Percentiles rank a stretch among this genome's conserved stretches.
These are phyloP conservation scores for Boletus rex-veris DNA, from an alignment of 768 basidiomycete genomes.

Conservation along the genomic window DNA sequence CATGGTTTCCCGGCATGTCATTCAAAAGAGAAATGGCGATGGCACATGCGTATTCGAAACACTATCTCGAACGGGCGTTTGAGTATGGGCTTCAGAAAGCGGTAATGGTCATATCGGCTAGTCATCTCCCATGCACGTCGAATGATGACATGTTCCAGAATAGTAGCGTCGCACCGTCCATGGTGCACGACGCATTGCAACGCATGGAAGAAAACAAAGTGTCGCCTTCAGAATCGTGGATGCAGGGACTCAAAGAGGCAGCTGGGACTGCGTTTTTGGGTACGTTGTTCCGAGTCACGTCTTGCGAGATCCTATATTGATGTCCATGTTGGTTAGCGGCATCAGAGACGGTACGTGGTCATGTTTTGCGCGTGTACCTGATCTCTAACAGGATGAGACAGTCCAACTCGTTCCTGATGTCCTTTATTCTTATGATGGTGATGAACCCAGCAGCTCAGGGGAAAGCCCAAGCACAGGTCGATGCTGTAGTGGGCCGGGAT, in stretches of 20 bases:
- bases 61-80: background rate
- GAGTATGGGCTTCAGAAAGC: background rate
- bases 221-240: background rate
- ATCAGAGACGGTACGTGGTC: background rate
- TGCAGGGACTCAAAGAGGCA: background rate
- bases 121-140: too few species aligned
- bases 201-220: background rate
- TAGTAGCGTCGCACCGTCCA: background rate
- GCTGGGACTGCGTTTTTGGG: background rate
- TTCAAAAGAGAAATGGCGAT: background rate
- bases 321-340: background rate
- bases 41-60: background rate
- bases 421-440: background rate
- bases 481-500: too few species aligned
- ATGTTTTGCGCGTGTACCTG: fast-evolving
- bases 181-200: background rate
- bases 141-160: background rate
- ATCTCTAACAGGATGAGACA: background rate
- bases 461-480: background rate
- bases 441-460: background rate
- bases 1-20: background rate
- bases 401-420: background rate
- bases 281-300: background rate
- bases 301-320: background rate
- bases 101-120: background rate